phyloP scores from a whole-genome alignment of 2,329 filamentous ascomycete genomes.

The Elsinoe necatrix region DNA sequence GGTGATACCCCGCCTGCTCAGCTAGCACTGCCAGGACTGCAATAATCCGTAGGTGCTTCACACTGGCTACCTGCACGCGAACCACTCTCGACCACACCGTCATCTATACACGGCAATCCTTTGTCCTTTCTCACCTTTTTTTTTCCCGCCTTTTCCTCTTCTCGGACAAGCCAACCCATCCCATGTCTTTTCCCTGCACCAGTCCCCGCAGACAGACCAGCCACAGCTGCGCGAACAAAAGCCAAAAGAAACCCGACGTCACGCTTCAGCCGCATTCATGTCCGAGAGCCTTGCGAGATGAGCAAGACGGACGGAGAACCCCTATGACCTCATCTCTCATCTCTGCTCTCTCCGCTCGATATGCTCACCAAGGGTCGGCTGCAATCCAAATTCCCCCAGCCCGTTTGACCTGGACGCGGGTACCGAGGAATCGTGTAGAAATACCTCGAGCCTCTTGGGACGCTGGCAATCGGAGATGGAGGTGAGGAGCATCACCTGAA shows the following conservation, averaged over 20 bases:
- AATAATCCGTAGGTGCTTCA: neutral
- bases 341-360: neutral
- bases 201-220: neutral
- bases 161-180: neutral
- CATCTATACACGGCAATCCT: neutral
- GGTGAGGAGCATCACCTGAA: neutral
- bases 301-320: neutral
- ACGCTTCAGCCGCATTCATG: neutral
- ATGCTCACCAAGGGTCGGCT: neutral
- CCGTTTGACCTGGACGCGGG: neutral
- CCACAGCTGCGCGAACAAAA: neutral
- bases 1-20: neutral
- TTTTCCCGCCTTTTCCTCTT: neutral
- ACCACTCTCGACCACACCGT: neutral
- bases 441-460: neutral
- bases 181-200: neutral
- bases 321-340: neutral
- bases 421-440: conserved; percentile 2
- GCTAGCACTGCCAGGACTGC: neutral
- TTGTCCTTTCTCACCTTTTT: neutral
- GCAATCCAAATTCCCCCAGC: neutral
- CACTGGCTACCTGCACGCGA: neutral
- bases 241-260: neutral
- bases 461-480: conserved; percentile 4
- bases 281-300: conserved; percentile 1